phyloP scores from a whole-genome alignment of 495 filamentous ascomycete genomes.

The Podospora anserina region DNA sequence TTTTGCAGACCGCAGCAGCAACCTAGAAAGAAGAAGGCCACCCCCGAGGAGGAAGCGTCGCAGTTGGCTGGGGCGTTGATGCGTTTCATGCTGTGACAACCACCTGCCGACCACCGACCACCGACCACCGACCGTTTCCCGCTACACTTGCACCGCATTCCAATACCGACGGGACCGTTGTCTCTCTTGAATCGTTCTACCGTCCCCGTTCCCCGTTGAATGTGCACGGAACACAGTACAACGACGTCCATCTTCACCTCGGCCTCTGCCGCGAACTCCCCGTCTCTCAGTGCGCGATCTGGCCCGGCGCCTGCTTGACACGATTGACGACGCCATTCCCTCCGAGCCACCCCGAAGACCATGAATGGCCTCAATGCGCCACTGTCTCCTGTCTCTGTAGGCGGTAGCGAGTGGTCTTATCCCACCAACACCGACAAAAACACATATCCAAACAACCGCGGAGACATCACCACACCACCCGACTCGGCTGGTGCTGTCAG shows the following conservation, averaged over 20 bases:
- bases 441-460: slow-evolving; percentile 53
- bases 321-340: slow-evolving; percentile 14
- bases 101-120: not conserved
- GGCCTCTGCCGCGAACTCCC: slow-evolving; percentile 1
- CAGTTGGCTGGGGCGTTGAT: slow-evolving; percentile 16
- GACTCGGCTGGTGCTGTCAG: slow-evolving; percentile 62
- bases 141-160: slow-evolving; percentile 1
- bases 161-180: not conserved
- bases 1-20: slow-evolving; percentile 10
- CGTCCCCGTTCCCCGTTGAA: not conserved
- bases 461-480: slow-evolving; percentile 66
- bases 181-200: slow-evolving; percentile 4
- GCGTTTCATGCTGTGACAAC: slow-evolving; percentile 26
- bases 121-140: not conserved
- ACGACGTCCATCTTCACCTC: slow-evolving; percentile 10
- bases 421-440: slow-evolving; percentile 49
- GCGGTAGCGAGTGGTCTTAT: slow-evolving; percentile 89
- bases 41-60: not conserved
- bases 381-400: slow-evolving; percentile 78
- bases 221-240: slow-evolving; percentile 4
- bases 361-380: slow-evolving; percentile 58
- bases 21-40: not conserved
- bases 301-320: slow-evolving; percentile 20
- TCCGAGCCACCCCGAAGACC: slow-evolving; percentile 27
- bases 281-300: slow-evolving; percentile 13